Evolutionary conservation across 2,329 filamentous ascomycete species (phyloP), one percentile per base, ranked within the genome.

Genomic region (Fusarium sp.): DNA sequence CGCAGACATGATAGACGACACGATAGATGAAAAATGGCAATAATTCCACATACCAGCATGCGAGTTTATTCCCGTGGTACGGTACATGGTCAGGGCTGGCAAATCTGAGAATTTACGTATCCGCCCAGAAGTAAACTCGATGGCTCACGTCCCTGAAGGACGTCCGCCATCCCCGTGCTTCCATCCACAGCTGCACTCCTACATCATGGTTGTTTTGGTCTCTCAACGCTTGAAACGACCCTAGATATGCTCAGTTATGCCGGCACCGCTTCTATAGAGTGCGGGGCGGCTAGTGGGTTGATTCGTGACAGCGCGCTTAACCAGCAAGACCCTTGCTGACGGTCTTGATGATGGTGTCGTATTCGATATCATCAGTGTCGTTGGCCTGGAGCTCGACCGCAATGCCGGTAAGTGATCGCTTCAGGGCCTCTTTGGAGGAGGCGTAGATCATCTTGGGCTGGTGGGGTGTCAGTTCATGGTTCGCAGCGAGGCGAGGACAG

Each of bases 401-500:
- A 78, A 96, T 86, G 74, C 93, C 94, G 82, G 90, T 93, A 74
- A 97, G 90, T 60, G 93, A 85, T 84, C 92, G 92, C 90, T 95
- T 96, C 78, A 97, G 89, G 70, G 93, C 92, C 80, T 95, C 93
- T 88, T 96, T 97, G 85, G 94, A 97, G 62, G 94, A 94, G 79
- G 94, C 93, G 88, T 96, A 97, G 84, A 95, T 89, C 94, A 97
- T 97, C 89, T 95, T 95, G 85, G 92, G 89, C 94, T 95, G 77
- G 34, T 54, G 37, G 20, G 34, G 23, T 56, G 76, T 76, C 50
- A 66, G 75, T 71, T 30, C 35, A 41, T 64, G 25, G 32, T 30
- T 32, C 92, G 88, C 92, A 92, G 84, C 94, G 88, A 76, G 20
- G 14, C 88, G 86, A 76, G 14, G 35, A 37, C 35, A 37, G 93